Base-by-base conservation (phyloP, 2,329 filamentous ascomycete genomes). In the Sclerotinia subarctica region DNA sequence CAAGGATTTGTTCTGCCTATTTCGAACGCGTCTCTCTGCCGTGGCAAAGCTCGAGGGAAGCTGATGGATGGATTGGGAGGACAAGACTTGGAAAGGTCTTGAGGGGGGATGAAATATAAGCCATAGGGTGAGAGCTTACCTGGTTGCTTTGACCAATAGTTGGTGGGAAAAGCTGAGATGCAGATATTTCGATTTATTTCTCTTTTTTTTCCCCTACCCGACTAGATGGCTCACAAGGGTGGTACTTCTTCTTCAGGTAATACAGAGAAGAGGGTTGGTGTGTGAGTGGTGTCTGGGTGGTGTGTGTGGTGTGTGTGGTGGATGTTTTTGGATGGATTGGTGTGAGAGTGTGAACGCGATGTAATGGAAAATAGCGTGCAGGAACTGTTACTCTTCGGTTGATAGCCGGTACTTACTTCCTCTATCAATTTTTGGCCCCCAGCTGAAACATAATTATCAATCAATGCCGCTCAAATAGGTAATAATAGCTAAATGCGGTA, bases 171-270 rank as follows among this genome's bases (percentile, higher is more conserved):
- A 15, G 46, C 38, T 46, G 64, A 62, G 21, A 62, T 67, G 26
- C 35, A 51, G 32, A 51, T 53, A 52, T 53, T 59, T 66, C 44
- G 24, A 15, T 35, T 47, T 56, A n/a, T 17, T 49, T 38, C 47
- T 19, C 32, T 65, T 10, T 42, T 21, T 42, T 57, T 47, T 24
- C 42, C 42, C 51, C 52, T 57, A 66, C 56, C 64, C 64, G 54
- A 60, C 64, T 59, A 66, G 47, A 29, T 66, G 64, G 64, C 64
- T 66, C 53, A 66, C 64, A 66, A 66, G 64, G 64, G 49, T 60
- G 26, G 35, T 15, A 19, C 24, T 60, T 35, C 65, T 67, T 56
- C 35, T 62, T 53, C 15, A 24, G 26, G 65, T 62, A 62, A 58
- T 53, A 67, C 65, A 38, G 29, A 38, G 38, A 47, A 42, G 32